Evolutionary conservation across 306 rosid genomes (phyloP).

Genomic region (Alnus rubra): DNA sequence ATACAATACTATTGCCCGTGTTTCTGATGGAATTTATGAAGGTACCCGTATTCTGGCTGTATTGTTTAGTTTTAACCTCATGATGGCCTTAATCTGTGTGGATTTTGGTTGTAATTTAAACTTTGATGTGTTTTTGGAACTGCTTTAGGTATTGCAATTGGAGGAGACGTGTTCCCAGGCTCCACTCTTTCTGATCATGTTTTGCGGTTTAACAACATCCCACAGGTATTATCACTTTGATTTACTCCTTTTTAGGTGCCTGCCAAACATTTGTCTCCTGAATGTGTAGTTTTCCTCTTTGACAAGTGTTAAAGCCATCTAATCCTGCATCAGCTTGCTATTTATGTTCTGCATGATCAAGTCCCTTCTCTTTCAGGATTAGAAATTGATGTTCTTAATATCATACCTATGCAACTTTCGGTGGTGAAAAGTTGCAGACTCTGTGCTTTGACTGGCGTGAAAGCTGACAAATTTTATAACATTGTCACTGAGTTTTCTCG

Average conservation of each 20-base stretch:
- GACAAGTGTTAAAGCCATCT: neutral
- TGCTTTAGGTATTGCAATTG: slow-evolving; percentile 85
- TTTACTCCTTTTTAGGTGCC: slow-evolving; percentile 20
- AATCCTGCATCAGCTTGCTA: neutral
- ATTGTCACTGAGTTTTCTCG: slow-evolving; percentile 1
- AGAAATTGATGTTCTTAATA: neutral
- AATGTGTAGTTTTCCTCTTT: neutral
- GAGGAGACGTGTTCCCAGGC: slow-evolving; percentile 99
- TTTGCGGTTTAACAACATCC: slow-evolving; percentile 96
- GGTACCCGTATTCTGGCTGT: slow-evolving; percentile 43
- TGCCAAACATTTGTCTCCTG: slow-evolving; percentile 8
- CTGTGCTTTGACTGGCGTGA: neutral
- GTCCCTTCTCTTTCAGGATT: neutral
- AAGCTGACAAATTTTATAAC: neutral
- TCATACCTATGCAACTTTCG: neutral
- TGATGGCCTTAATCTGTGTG: slow-evolving; percentile 11
- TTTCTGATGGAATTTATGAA: slow-evolving; percentile 94
- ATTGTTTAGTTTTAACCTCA: slow-evolving; percentile 24
- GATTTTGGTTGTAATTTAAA: slow-evolving; percentile 26
- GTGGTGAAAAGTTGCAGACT: neutral
- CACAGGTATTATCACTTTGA: slow-evolving; percentile 61
- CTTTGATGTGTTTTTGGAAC: slow-evolving; percentile 25
- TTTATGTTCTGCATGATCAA: neutral
- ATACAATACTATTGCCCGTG: slow-evolving; percentile 90
- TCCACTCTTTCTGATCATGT: slow-evolving; percentile 98